These are phyloP conservation scores for Saccharomycopsis capsularis DNA, from an alignment of 805 yeast species.

Conservation along the genomic window DNA sequence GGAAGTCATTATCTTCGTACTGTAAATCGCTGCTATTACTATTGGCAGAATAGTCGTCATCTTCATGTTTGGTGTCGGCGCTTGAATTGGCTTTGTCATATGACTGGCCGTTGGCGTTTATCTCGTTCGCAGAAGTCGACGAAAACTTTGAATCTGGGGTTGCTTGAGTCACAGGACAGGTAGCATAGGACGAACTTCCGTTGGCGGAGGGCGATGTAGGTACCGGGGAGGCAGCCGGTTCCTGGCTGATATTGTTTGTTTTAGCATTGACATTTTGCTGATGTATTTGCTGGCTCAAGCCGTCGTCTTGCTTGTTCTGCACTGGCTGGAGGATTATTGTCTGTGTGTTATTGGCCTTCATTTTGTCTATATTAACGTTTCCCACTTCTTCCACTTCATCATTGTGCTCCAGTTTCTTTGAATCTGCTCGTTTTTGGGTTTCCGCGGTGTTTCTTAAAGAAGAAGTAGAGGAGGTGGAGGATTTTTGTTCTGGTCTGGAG, in stretches of 20 bases:
- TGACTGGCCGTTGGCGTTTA: neutral
- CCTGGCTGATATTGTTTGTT: neutral
- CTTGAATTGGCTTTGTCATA: neutral
- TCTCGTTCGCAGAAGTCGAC: neutral
- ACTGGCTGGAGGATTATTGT: slow-evolving; percentile 11
- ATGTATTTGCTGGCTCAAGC: neutral
- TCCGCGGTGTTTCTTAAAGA: slow-evolving; percentile 17
- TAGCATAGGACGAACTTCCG: neutral
- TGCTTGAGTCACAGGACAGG: neutral
- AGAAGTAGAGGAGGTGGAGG: slow-evolving; percentile 18
- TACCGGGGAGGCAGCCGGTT: neutral
- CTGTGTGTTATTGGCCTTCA: slow-evolving; percentile 9
- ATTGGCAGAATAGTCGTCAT: neutral
- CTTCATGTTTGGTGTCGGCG: neutral
- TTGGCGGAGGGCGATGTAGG: neutral
- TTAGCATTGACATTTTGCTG: neutral
- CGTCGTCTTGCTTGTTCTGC: neutral
- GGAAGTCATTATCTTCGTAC: neutral
- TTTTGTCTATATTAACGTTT: slow-evolving; percentile 7
- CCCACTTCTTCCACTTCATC: slow-evolving; percentile 16
- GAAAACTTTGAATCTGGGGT: neutral
- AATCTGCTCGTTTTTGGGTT: slow-evolving; percentile 8
- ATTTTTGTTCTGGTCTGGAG: slow-evolving; percentile 17
- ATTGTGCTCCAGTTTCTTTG: slow-evolving; percentile 9
- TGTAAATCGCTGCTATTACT: neutral